Base-by-base conservation (phyloP, 257 asterid species). In the Solanum commersonii region DNA sequence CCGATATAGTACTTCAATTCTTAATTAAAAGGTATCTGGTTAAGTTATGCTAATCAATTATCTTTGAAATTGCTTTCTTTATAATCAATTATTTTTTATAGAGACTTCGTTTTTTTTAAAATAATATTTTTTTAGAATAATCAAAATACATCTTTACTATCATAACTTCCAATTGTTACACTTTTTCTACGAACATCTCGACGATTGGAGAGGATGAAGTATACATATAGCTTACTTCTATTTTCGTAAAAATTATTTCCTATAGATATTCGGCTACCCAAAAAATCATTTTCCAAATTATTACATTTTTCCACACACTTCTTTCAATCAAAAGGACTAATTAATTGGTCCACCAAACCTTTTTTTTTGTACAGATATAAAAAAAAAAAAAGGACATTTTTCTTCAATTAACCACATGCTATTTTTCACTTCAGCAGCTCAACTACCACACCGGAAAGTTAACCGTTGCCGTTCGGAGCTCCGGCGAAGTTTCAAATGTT, bases 201-300 rank as follows among this genome's bases (percentile, higher is more conserved):
- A 0, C 6, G 20, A 46, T 0, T 0, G 7, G 20, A 13, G 56
- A 46, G 18, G 52, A 49, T 49, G 65, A 56, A 7, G 1, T 56
- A 20, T 56, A 20, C n/a, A 0, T 59, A 22, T 20, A 20, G 10
- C 11, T 0, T 20, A 59, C 27, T 59, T 22, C 1, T 40, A 40
- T 4, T 77, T 23, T 74, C 8, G 3, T 29, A 15, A 1, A 31
- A 0, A 56, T 20, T 56, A 56, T 56, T 56, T 56, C 3, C 13
- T 0, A 31, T 31, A 29, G 0, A 65, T 65, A 10, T 0, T n/a
- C 72, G 0, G 0, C 0, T 2, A 18, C n/a, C 1, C 1, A n/a
- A 2, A n/a, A 65, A 65, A n/a, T 67, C 20, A 4, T 67, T 12
- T 67, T 25, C 7, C 34, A 35, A 14, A 35, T 77, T n/a, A 77